Evolutionary conservation across 345 rosid species (phyloP).

Genomic region (Salix purpurea): DNA sequence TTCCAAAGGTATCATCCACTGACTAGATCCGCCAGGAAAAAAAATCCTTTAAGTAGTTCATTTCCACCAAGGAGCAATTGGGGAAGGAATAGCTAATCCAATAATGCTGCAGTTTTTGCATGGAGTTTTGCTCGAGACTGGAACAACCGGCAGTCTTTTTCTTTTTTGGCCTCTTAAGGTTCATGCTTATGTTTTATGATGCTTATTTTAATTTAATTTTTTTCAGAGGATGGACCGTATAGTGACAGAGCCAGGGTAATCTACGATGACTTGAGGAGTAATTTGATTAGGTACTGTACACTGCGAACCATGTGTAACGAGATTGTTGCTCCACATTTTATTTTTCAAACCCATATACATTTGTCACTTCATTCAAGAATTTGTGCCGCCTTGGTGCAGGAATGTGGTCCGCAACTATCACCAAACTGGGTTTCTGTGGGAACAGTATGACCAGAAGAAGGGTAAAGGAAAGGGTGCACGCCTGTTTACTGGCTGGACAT

Average conservation of each 20-base stretch:
- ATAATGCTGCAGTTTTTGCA: too few relatives aligned
- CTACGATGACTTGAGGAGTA: conserved; percentile 56
- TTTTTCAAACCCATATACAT: not conserved
- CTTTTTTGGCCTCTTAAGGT: too few relatives aligned
- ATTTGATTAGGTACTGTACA: conserved; percentile 58
- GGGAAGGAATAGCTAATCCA: too few relatives aligned
- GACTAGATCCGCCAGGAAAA: too few relatives aligned
- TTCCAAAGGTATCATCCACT: conserved; percentile 48
- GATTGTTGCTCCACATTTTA: not conserved
- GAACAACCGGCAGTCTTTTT: too few relatives aligned
- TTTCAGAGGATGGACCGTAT: conserved; percentile 72
- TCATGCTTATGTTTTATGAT: not conserved
- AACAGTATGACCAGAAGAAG: conserved; percentile 74
- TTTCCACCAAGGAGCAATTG: too few relatives aligned
- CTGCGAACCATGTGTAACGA: not conserved
- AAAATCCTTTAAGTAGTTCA: too few relatives aligned
- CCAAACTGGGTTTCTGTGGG: conserved; percentile 81
- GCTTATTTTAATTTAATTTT: conserved; percentile 1
- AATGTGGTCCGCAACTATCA: conserved; percentile 71
- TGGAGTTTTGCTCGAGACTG: too few relatives aligned
- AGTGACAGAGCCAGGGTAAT: conserved; percentile 54
- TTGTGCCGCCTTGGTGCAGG: conserved; percentile 37
- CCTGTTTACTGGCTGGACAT: conserved; percentile 81
- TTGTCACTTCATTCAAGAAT: not conserved
- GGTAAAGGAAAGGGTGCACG: conserved; percentile 78